These are phyloP conservation scores for Paramecium tetraurelia DNA, from an alignment of 73 alveolate genomes.

Conservation along the genomic window DNA sequence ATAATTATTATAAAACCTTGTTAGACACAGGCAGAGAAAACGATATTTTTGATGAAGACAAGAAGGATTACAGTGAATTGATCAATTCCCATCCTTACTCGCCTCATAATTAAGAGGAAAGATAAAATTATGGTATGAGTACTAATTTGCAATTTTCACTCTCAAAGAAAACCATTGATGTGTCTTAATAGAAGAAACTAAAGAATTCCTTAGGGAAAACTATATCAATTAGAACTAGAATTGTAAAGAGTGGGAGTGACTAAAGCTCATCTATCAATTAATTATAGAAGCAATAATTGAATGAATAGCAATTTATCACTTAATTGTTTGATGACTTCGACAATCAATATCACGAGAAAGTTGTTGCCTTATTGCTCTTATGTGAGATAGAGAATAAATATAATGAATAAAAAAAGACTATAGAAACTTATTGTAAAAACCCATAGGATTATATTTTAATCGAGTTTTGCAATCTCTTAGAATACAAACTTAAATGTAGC, in stretches of 20 bases:
- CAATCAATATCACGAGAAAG: constrained; percentile 4
- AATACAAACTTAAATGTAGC: constrained; percentile 22
- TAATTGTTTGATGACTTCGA: constrained; percentile 15
- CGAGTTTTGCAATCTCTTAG: not conserved
- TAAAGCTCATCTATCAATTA: constrained; percentile 16
- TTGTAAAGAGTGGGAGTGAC: not conserved
- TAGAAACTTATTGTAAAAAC: not conserved
- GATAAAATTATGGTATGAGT: not conserved
- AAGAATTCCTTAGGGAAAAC: not conserved
- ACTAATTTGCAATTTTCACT: not conserved
- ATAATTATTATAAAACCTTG: constrained; percentile 4
- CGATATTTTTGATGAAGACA: constrained; percentile 14
- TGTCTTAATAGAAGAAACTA: not conserved
- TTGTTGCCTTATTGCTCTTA: not conserved
- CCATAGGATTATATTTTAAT: not conserved
- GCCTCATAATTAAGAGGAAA: not conserved
- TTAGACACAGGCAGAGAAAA: constrained; percentile 43
- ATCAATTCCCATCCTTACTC: not conserved
- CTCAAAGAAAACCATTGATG: not conserved
- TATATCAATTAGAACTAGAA: not conserved
- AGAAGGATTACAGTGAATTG: not conserved
- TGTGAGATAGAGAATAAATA: not conserved
- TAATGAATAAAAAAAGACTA: not conserved
- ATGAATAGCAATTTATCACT: not conserved
- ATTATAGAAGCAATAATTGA: not conserved